Percentiles rank a stretch among this genome's conserved stretches.
phyloP scores from a whole-genome alignment of 805 yeast species.

The Peterozyma xylosa region DNA sequence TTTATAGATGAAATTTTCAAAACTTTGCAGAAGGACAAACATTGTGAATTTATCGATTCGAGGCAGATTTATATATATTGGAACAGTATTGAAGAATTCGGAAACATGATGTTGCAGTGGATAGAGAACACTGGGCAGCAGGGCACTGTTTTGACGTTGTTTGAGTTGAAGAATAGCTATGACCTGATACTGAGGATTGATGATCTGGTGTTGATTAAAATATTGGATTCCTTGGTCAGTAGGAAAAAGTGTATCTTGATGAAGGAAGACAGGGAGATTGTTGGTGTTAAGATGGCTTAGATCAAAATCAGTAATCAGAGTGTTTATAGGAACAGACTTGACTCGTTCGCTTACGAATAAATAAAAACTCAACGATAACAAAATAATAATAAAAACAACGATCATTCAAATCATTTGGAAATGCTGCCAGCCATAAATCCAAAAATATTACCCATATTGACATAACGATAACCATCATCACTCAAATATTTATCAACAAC shows the following conservation, averaged over 20 bases:
- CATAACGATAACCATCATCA: constrained; percentile 85
- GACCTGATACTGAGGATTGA: constrained; percentile 64
- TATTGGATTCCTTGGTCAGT: constrained; percentile 51
- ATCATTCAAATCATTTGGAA: too few relatives aligned
- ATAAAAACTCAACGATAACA: too few relatives aligned
- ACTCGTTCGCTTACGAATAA: too few relatives aligned
- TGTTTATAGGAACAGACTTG: too few relatives aligned
- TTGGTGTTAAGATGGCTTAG: constrained; percentile 69
- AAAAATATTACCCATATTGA: constrained; percentile 78
- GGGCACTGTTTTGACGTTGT: constrained; percentile 71
- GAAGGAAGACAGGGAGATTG: constrained; percentile 47
- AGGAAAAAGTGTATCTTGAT: constrained; percentile 69
- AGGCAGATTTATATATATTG: constrained; percentile 44
- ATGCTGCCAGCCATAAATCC: constrained; percentile 34
- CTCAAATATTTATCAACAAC: constrained; percentile 67
- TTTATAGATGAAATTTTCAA: constrained; percentile 49
- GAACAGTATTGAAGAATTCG: constrained; percentile 67
- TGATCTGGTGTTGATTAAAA: constrained; percentile 40
- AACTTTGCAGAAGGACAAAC: constrained; percentile 42
- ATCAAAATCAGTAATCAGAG: not conserved
- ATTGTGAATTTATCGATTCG: constrained; percentile 24
- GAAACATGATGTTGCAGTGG: constrained; percentile 55
- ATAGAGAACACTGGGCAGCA: constrained; percentile 71
- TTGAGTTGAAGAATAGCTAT: constrained; percentile 56
- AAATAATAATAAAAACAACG: too few relatives aligned